Evolutionary conservation across 345 rosid genomes (phyloP).

Genomic region (Melaleuca alternifolia): DNA sequence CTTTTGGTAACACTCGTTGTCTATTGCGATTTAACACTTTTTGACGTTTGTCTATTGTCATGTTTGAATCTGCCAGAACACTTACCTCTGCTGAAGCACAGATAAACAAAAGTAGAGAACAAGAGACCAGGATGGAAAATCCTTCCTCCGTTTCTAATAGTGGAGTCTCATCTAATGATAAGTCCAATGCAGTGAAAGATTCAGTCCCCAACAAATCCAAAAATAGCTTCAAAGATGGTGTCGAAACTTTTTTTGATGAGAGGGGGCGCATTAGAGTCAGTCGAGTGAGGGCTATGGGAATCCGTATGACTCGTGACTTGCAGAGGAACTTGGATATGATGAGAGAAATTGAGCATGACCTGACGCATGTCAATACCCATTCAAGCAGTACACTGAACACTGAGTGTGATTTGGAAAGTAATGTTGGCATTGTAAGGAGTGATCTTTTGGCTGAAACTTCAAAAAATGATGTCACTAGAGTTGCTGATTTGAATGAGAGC

Average conservation of each 20-base stretch:
- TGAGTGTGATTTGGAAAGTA: conserved; percentile 12
- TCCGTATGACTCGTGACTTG: conserved; percentile 92
- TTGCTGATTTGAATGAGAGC: conserved; percentile 20
- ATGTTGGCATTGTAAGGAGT: conserved; percentile 4
- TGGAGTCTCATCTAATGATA: conserved; percentile 14
- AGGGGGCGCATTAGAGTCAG: conserved; percentile 67
- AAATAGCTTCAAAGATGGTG: conserved; percentile 38
- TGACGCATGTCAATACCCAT: conserved; percentile 2
- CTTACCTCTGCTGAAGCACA: conserved; percentile 21
- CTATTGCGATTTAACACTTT: not conserved
- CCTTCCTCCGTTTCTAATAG: conserved; percentile 17
- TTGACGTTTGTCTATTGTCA: not conserved
- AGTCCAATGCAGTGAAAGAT: conserved; percentile 28
- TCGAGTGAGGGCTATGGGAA: conserved; percentile 82
- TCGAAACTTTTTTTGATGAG: conserved; percentile 76
- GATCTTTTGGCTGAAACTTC: conserved; percentile 19
- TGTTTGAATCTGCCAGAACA: conserved; percentile 31
- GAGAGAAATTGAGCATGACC: conserved; percentile 61
- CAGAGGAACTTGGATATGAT: conserved; percentile 90
- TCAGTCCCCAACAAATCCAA: conserved; percentile 21
- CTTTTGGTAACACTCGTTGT: not conserved
- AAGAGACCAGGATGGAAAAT: conserved; percentile 10
- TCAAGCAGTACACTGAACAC: conserved; percentile 3
- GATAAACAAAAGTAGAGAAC: conserved; percentile 27
- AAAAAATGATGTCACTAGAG: conserved; percentile 10